Percentiles rank a stretch among this genome's conserved stretches.
These are phyloP conservation scores for Lachnellula subtilissima DNA, from an alignment of 2,329 filamentous ascomycete genomes.

Conservation along the genomic window DNA sequence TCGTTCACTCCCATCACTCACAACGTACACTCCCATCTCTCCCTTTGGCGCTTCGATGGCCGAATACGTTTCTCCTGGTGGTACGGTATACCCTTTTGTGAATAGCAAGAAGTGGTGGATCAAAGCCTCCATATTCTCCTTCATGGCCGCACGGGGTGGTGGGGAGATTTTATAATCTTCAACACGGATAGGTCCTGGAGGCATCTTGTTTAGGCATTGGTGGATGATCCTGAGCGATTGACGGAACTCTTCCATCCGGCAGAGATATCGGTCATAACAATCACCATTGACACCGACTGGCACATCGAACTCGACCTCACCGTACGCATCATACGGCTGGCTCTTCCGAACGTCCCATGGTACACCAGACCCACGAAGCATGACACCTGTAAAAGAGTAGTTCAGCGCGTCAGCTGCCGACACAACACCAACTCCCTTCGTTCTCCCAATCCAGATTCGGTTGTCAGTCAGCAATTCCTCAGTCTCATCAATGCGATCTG, in stretches of 20 bases:
- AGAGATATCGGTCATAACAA: conserved; percentile 98
- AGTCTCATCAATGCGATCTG: conserved; percentile 96
- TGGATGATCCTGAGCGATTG: conserved; percentile 97
- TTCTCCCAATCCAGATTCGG: conserved; percentile 96
- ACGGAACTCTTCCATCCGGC: conserved; percentile 99
- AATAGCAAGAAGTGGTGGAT: conserved; percentile 99
- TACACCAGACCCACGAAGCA: conserved; percentile 94
- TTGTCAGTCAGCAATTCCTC: conserved; percentile 99
- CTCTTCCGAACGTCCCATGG: conserved; percentile 97
- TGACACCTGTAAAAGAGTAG: conserved; percentile 93
- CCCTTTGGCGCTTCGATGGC: conserved; percentile 99
- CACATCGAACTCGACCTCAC: conserved; percentile 96
- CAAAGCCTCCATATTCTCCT: conserved; percentile 99
- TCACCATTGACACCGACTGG: conserved; percentile 95
- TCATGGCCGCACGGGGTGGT: conserved; percentile 95
- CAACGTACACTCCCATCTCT: conserved; percentile 96
- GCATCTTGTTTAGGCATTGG: conserved; percentile 99
- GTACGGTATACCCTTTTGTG: conserved; percentile 97
- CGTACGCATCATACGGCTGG: conserved; percentile 95
- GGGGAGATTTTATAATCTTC: conserved; percentile 99
- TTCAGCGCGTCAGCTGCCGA: conserved; percentile 91
- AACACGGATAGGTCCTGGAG: conserved; percentile 84
- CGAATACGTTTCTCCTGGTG: conserved; percentile 95
- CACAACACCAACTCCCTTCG: conserved; percentile 87
- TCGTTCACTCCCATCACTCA: conserved; percentile 92